Evolutionary conservation across 495 filamentous ascomycete genomes (phyloP).

Genomic region (Tuber melanosporum): DNA sequence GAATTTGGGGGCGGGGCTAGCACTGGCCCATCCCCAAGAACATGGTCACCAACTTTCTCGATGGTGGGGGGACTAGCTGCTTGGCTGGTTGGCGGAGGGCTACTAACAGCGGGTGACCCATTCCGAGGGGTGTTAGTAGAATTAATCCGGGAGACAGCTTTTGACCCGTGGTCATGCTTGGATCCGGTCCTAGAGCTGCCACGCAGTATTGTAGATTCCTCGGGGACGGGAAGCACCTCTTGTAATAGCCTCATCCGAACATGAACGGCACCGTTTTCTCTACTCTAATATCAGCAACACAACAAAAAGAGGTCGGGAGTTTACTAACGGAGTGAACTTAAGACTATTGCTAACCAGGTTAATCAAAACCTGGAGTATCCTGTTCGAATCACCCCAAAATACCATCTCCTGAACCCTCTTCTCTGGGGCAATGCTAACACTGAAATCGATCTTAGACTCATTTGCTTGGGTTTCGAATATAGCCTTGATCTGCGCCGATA

Average conservation of each 20-base stretch:
- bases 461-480: constrained; percentile 86
- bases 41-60: constrained; percentile 29
- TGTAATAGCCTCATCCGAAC: constrained; percentile 67
- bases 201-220: constrained; percentile 42
- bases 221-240: constrained; percentile 45
- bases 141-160: constrained; percentile 49
- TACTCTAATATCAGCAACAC: constrained; percentile 17
- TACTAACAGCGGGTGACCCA: constrained; percentile 12
- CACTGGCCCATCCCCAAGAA: constrained; percentile 16
- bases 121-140: constrained; percentile 47
- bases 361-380: constrained; percentile 65
- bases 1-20: constrained; percentile 49
- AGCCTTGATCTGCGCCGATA: constrained; percentile 67
- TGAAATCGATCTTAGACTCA: constrained; percentile 66
- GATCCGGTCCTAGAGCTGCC: constrained; percentile 48
- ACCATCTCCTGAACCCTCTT: constrained; percentile 48
- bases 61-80: neutral
- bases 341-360: constrained; percentile 88
- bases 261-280: constrained; percentile 60
- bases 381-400: constrained; percentile 84
- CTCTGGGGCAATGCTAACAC: constrained; percentile 59
- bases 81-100: constrained; percentile 10
- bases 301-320: neutral
- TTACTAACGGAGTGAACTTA: constrained; percentile 70
- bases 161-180: constrained; percentile 44